These are phyloP conservation scores for Trichosporon ovoides DNA, from an alignment of 1,284 basidiomycete genomes.

Conservation along the genomic window DNA sequence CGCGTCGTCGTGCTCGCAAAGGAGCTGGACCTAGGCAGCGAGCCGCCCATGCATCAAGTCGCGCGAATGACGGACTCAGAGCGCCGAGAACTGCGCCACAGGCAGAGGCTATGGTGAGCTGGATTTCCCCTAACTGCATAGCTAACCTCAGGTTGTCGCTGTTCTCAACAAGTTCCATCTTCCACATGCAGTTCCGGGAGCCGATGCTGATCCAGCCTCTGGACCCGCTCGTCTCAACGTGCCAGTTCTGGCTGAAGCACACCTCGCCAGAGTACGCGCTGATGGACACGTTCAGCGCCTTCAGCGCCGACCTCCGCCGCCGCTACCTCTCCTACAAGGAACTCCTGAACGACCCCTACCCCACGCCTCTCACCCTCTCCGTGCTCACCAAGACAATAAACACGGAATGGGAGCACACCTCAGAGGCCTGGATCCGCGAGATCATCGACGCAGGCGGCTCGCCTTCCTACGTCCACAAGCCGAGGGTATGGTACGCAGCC, in stretches of 20 bases:
- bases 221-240: slow-evolving; percentile 29
- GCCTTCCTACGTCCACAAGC: slow-evolving; percentile 29
- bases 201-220: slow-evolving; percentile 35
- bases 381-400: slow-evolving; percentile 35
- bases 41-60: slow-evolving; percentile 19
- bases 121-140: not conserved
- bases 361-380: slow-evolving; percentile 28
- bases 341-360: slow-evolving; percentile 25
- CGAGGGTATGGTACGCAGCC: slow-evolving; percentile 31
- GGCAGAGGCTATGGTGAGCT: slow-evolving; percentile 33
- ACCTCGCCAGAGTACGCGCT: slow-evolving; percentile 24
- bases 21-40: slow-evolving; percentile 32
- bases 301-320: slow-evolving; percentile 31
- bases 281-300: slow-evolving; percentile 30
- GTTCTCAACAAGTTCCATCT: slow-evolving; percentile 39
- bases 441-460: slow-evolving; percentile 32
- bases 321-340: slow-evolving; percentile 36
- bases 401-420: slow-evolving; percentile 31
- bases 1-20: slow-evolving; percentile 33
- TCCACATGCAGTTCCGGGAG: slow-evolving; percentile 41
- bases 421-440: slow-evolving; percentile 35
- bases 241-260: slow-evolving; percentile 27
- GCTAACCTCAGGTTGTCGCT: slow-evolving; percentile 28
- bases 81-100: slow-evolving; percentile 22
- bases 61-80: slow-evolving; percentile 23